Conservation (phyloP, 2,329 filamentous ascomycete genomes). For the Taxawa tesnikishii region DNA sequence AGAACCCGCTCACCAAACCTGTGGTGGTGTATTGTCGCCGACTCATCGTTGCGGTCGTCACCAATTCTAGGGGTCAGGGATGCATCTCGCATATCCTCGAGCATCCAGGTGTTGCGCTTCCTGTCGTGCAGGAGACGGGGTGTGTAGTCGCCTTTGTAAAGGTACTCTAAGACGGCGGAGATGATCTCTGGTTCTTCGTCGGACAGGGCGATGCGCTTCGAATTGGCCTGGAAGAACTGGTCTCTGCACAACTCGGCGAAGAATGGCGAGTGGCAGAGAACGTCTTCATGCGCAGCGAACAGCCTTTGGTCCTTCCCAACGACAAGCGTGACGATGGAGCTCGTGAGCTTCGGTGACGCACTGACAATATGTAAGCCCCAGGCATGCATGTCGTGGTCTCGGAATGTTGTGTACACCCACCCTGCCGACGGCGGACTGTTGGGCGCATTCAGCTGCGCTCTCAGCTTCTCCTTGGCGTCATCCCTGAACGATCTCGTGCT, state of each 20-base stretch:
- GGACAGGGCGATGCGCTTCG: conserved; percentile 69
- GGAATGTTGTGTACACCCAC: too few species aligned
- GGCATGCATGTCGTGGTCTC: too few species aligned
- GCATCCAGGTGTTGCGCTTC: conserved; percentile 75
- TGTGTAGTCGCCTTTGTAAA: conserved; percentile 95
- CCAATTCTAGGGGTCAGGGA: conserved; percentile 24
- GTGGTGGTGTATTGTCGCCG: conserved; percentile 62
- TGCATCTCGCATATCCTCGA: conserved; percentile 59
- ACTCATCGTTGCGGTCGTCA: conserved; percentile 50
- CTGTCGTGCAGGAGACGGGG: conserved; percentile 80
- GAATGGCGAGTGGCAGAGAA: conserved; percentile 74
- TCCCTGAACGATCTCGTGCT: conserved; percentile 66
- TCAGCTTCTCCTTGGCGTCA: conserved; percentile 73
- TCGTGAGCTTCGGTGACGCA: conserved; percentile 40
- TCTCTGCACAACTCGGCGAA: conserved; percentile 51
- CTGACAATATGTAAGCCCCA: conserved; percentile 9
- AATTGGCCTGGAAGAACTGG: conserved; percentile 56
- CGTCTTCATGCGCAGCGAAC: conserved; percentile 91
- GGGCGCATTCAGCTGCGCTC: conserved; percentile 62
- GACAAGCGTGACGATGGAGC: conserved; percentile 74
- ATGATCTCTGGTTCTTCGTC: conserved; percentile 81
- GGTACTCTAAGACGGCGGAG: conserved; percentile 86
- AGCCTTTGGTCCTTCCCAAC: conserved; percentile 76
- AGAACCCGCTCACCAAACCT: conserved; percentile 66
- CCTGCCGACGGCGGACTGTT: conserved; percentile 25